Conservation (phyloP, 176 grass and related monocot genomes). For the Aegilops speltoides region DNA sequence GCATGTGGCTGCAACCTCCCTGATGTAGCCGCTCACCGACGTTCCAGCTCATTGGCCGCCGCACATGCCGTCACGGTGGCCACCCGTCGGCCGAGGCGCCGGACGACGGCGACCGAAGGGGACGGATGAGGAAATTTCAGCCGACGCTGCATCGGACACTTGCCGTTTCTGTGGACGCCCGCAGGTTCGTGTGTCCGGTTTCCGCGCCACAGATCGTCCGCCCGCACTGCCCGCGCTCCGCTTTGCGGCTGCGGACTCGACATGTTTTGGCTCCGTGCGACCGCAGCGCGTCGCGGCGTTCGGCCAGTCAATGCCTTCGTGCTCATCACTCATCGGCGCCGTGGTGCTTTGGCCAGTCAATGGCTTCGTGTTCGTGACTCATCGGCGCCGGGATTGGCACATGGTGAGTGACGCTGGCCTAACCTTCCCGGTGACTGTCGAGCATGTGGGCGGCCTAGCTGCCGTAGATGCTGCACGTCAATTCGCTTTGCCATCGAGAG, state of each 20-base stretch:
- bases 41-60: neutral
- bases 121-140: neutral
- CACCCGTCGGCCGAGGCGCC: neutral
- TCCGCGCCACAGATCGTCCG: neutral
- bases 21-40: neutral
- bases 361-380: too few relatives aligned
- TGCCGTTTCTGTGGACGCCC: conserved; percentile 37
- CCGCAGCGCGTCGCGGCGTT: neutral
- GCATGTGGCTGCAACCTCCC: neutral
- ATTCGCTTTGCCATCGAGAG: neutral
- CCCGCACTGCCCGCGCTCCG: too few relatives aligned
- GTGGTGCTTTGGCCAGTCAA: too few relatives aligned
- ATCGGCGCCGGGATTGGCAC: neutral
- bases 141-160: neutral
- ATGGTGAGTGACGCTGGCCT: conserved; percentile 15
- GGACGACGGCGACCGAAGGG: neutral
- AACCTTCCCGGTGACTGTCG: neutral
- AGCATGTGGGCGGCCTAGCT: neutral
- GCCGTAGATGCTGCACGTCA: neutral
- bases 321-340: neutral
- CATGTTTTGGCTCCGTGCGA: neutral
- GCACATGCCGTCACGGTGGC: neutral
- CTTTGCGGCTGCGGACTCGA: conserved; percentile 14
- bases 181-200: conserved; percentile 4
- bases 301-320: neutral